Percentiles rank a stretch among this genome's conserved stretches.
Conservation (phyloP, 352 stramenopile genomes). For the Globisporangium ultimum region DNA sequence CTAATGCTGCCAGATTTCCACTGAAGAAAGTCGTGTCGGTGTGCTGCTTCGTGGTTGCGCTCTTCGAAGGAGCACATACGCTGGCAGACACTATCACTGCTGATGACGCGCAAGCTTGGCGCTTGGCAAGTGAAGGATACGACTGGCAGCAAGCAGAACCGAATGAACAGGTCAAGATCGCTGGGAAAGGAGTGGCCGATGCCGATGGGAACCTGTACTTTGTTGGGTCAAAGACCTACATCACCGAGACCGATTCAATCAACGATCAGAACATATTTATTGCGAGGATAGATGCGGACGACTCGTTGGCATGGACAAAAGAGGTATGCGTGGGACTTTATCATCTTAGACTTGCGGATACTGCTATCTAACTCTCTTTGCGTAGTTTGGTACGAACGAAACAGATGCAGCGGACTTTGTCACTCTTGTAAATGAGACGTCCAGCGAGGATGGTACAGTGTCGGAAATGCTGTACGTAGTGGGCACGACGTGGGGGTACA, state of each 20-base stretch:
- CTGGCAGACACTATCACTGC: conserved; percentile 17
- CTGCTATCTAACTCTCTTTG: conserved; percentile 4
- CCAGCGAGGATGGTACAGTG: not conserved
- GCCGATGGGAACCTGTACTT: conserved; percentile 53
- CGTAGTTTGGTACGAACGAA: conserved; percentile 52
- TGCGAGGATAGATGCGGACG: conserved; percentile 36
- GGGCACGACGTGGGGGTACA: conserved; percentile 62
- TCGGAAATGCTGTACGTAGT: conserved; percentile 52
- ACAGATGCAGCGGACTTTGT: conserved; percentile 54
- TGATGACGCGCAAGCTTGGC: conserved; percentile 41
- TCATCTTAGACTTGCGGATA: not conserved
- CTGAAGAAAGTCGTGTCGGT: not conserved
- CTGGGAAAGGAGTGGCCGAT: conserved; percentile 34
- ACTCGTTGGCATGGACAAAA: conserved; percentile 45
- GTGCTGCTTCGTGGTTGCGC: not conserved
- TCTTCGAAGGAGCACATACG: not conserved
- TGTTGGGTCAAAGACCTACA: conserved; percentile 42
- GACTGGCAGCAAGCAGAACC: conserved; percentile 50
- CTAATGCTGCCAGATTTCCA: not conserved
- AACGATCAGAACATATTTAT: conserved; percentile 55
- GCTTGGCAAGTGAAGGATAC: conserved; percentile 30
- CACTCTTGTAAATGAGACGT: conserved; percentile 46
- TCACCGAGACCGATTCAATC: conserved; percentile 12
- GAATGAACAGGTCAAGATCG: conserved; percentile 32
- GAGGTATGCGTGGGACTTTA: conserved; percentile 22